These are phyloP conservation scores for Cryptosporidium baileyi DNA, from an alignment of 169 alveolate species.

Conservation along the genomic window DNA sequence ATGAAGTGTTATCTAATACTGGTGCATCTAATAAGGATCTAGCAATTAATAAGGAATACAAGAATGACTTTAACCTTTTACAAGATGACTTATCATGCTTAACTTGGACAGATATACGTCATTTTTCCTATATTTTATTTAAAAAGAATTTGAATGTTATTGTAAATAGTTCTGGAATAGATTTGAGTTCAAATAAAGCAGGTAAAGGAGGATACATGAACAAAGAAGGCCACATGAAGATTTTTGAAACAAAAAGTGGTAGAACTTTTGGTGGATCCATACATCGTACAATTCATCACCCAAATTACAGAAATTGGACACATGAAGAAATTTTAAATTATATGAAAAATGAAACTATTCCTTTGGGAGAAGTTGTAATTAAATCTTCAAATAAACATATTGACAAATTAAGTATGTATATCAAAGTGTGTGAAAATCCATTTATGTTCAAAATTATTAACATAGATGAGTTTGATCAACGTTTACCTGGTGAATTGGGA, in stretches of 20 bases:
- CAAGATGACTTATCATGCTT: slow-evolving; percentile 39
- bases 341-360: slow-evolving; percentile 9
- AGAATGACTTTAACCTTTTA: slow-evolving; percentile 5
- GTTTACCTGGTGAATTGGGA: slow-evolving; percentile 67
- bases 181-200: neutral
- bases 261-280: slow-evolving; percentile 1
- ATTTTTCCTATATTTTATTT: slow-evolving; percentile 32
- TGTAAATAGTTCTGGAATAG: slow-evolving; percentile 4
- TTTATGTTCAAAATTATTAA: slow-evolving; percentile 47
- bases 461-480: slow-evolving; percentile 56
- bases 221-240: neutral
- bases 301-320: slow-evolving; percentile 54
- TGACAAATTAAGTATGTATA: slow-evolving; percentile 45
- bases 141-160: slow-evolving; percentile 45
- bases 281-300: slow-evolving; percentile 60
- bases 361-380: slow-evolving; percentile 50
- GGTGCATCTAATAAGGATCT: neutral
- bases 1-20: neutral
- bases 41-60: too few species aligned
- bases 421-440: slow-evolving; percentile 42
- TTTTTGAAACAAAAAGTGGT: too few species aligned
- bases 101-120: slow-evolving; percentile 63
- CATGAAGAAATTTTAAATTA: slow-evolving; percentile 33
- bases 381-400: slow-evolving; percentile 27
- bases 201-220: neutral